Percentiles rank a stretch among this genome's conserved stretches.
Conservation (phyloP, 1,139 yeast species). For the Suhomyces chickasaworum region DNA sequence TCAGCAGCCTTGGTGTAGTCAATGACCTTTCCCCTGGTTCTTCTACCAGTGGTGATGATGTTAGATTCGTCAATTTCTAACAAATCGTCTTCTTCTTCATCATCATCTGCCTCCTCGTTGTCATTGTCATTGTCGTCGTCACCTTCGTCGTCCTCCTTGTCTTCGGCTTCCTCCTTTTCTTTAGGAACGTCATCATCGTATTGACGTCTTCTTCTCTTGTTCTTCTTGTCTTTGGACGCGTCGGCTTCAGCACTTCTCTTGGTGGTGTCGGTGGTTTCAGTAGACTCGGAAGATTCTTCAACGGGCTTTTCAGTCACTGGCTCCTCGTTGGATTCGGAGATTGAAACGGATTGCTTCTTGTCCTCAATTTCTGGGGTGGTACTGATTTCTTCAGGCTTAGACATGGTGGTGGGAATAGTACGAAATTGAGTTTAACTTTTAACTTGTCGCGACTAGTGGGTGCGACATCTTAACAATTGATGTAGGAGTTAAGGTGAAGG, state of each 20-base stretch:
- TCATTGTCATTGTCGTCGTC: constrained; percentile 38
- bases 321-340: constrained; percentile 9
- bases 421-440: background rate
- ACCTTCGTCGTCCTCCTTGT: constrained; percentile 51
- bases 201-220: constrained; percentile 42
- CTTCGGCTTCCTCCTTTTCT: constrained; percentile 35
- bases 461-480: background rate
- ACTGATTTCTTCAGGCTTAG: constrained; percentile 14
- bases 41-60: constrained; percentile 80
- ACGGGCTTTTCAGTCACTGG: constrained; percentile 9
- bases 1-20: constrained; percentile 87
- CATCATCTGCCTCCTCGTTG: constrained; percentile 30
- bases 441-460: background rate
- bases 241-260: constrained; percentile 26
- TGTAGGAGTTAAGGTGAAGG: too few species aligned
- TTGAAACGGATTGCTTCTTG: constrained; percentile 11
- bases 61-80: constrained; percentile 83
- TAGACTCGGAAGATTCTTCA: too few species aligned
- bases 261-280: constrained; percentile 12
- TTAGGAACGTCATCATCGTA: constrained; percentile 36
- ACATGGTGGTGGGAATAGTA: constrained; percentile 5
- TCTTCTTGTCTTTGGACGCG: constrained; percentile 31
- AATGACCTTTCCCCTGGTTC: constrained; percentile 88
- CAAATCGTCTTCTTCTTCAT: constrained; percentile 73
- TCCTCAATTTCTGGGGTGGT: constrained; percentile 15